Percentiles rank a stretch among this genome's conserved stretches.
phyloP scores from a whole-genome alignment of 2,329 filamentous ascomycete species.

The Aciculosporium take region DNA sequence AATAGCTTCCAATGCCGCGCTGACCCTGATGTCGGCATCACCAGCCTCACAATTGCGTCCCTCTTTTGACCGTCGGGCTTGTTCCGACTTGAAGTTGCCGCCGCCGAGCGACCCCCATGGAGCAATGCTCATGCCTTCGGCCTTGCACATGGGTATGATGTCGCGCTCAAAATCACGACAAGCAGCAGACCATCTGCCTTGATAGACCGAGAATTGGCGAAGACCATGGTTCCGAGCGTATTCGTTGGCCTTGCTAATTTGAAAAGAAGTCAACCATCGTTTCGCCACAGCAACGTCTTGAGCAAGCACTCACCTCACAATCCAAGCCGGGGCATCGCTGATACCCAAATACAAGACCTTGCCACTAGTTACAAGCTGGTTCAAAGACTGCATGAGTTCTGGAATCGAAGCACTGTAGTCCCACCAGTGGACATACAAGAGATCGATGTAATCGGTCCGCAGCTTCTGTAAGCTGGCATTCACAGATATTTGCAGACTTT shows the following conservation, averaged over 20 bases:
- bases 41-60: slow-evolving; percentile 27
- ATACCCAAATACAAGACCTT: slow-evolving; percentile 55
- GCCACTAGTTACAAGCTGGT: slow-evolving; percentile 41
- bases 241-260: slow-evolving; percentile 46
- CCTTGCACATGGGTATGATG: slow-evolving; percentile 28
- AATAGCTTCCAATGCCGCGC: slow-evolving; percentile 34
- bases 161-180: slow-evolving; percentile 27
- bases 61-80: slow-evolving; percentile 19
- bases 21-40: slow-evolving; percentile 38
- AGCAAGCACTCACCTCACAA: slow-evolving; percentile 30
- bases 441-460: slow-evolving; percentile 55
- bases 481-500: slow-evolving; percentile 43
- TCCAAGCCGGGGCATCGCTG: slow-evolving; percentile 56
- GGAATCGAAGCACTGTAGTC: slow-evolving; percentile 52
- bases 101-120: slow-evolving; percentile 45
- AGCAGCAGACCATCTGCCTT: slow-evolving; percentile 27
- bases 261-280: neutral
- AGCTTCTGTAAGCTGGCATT: slow-evolving; percentile 44
- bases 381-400: slow-evolving; percentile 55
- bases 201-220: slow-evolving; percentile 46
- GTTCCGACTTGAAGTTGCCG: slow-evolving; percentile 30
- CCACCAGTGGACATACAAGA: slow-evolving; percentile 54
- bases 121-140: slow-evolving; percentile 35
- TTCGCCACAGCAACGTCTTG: neutral
- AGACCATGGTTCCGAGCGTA: slow-evolving; percentile 59